A percentile compares a stretch with the other conserved stretches of the same genome.
Conservation (phyloP, 371 early-diverging fungal genomes). For the Zychaea mexicana region DNA sequence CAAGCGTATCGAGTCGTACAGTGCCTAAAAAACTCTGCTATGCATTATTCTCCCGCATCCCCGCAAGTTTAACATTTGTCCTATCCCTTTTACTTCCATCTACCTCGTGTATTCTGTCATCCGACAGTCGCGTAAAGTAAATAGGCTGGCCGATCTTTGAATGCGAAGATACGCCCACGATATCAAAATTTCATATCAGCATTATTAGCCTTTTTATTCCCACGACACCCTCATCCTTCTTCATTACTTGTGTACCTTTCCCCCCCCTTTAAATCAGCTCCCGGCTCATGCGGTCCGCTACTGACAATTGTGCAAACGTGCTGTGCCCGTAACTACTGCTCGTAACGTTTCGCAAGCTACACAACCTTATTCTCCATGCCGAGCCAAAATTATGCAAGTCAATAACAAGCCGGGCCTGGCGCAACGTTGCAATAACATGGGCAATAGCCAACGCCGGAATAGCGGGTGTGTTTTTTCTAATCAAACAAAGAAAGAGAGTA, state of each 20-base stretch:
- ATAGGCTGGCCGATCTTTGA: conserved; percentile 75
- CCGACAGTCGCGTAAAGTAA: conserved; percentile 63
- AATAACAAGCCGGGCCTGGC: conserved; percentile 74
- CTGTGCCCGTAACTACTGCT: conserved; percentile 67
- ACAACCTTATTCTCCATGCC: conserved; percentile 64
- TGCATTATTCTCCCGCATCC: not conserved
- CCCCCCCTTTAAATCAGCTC: conserved; percentile 68
- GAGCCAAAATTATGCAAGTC: conserved; percentile 99
- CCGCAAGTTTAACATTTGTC: no score
- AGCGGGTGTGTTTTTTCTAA: conserved; percentile 89
- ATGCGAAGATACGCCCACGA: conserved; percentile 67
- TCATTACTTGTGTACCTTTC: conserved; percentile 48
- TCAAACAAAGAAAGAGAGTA: not conserved
- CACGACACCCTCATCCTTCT: not conserved
- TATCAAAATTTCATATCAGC: not conserved
- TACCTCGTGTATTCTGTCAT: conserved; percentile 65
- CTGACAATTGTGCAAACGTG: conserved; percentile 86
- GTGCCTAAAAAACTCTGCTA: conserved; percentile 38
- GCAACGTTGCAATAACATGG: conserved; percentile 62
- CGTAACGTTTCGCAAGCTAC: conserved; percentile 71
- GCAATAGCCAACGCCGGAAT: conserved; percentile 88
- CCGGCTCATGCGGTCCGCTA: conserved; percentile 85
- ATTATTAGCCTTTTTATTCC: no score
- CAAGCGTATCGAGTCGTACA: conserved; percentile 41
- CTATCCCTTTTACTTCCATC: conserved; percentile 1